Evolutionary conservation across 2,329 filamentous ascomycete species (phyloP).

Genomic region (Cercospora sp.): DNA sequence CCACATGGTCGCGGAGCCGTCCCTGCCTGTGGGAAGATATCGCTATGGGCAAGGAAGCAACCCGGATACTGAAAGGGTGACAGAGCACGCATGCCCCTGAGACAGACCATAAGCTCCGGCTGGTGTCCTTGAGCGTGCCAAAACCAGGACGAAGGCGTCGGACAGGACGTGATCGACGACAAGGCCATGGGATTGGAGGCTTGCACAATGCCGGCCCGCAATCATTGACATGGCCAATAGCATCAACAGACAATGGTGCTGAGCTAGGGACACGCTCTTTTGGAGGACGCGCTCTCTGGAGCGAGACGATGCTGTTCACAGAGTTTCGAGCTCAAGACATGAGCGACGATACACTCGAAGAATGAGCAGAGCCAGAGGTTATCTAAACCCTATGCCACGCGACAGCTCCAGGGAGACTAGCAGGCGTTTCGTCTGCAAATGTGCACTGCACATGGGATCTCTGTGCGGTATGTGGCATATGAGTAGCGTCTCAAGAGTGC

Average conservation of each 20-base stretch:
- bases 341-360: background rate
- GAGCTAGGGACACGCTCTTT: background rate
- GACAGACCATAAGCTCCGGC: background rate
- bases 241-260: background rate
- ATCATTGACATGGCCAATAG: background rate
- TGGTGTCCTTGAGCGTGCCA: background rate
- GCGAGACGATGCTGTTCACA: background rate
- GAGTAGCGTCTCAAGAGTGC: background rate
- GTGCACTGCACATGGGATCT: background rate
- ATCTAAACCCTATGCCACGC: background rate
- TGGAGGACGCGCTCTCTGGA: background rate
- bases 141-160: background rate
- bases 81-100: background rate
- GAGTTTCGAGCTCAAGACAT: background rate
- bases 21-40: background rate
- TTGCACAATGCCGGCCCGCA: background rate
- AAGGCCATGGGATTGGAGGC: background rate
- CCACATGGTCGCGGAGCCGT: background rate
- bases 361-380: background rate
- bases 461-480: background rate
- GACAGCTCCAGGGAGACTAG: background rate
- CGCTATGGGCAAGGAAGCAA: background rate
- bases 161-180: background rate
- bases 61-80: background rate
- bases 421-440: background rate